Evolutionary conservation across 495 filamentous ascomycete genomes (phyloP), one percentile per base, ranked within the genome.

Genomic region (Rusavskia elegans): DNA sequence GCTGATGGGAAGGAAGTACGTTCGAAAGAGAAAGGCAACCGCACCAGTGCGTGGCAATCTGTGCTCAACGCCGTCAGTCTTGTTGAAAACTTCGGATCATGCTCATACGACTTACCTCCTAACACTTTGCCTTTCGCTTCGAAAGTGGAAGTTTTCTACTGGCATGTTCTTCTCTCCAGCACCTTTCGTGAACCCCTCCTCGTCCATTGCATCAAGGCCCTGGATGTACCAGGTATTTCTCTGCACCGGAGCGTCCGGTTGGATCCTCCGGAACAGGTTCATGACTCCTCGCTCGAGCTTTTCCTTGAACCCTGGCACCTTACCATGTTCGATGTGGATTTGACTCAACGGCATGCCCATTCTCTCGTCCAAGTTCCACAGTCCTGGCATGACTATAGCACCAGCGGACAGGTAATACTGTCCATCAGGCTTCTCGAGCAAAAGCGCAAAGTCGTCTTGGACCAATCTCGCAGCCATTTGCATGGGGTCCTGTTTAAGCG

Each of bases 291-390:
- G 84, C 63, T 89, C 79, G 19, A 92, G 65, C 61, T 86, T 87
- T 65, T 82, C 73, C 39, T 71, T 72, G 68, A 70, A 92, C 42
- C 80, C 77, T 1, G 87, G 86, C 11, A 93, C 87, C 54, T 82
- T 71, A 20, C 84, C 87, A 40, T 40, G 37, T 1, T 76, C 78
- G 0, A 81, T 85, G 62, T 93, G 87, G 63, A 93, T 89, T 56
- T 89, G 81, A 3, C 75, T 78, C 6, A 92, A 64, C 29, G 72
- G 68, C 86, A 93, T 89, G 10, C 82, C 81, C 63, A 83, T 79
- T 66, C 92, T 90, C 59, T 92, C 84, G 51, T 76, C 70, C 7
- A 92, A 73, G 9, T 84, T 77, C 87, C 85, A 92, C 70, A 90
- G 92, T 0, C 85, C 86, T 0, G 86, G 76, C 0, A 93, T 71